Percentiles rank a stretch among this genome's conserved stretches.
Evolutionary conservation across 139 green algal species (phyloP).

Genomic region (Pseudopediastrum boryanum): DNA sequence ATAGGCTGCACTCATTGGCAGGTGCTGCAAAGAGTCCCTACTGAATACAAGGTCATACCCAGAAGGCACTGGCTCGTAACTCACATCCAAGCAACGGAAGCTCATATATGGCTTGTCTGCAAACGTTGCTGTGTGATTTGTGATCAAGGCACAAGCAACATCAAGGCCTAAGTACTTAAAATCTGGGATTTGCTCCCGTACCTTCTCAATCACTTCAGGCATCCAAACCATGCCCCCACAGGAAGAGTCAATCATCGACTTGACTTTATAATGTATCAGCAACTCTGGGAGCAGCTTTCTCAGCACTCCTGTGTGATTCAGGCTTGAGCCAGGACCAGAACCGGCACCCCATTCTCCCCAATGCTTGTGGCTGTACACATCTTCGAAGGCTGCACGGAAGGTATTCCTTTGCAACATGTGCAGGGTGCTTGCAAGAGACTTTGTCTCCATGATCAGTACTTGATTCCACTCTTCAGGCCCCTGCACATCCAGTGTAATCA

Average conservation of each 20-base stretch:
- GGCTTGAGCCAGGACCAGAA: too few species aligned
- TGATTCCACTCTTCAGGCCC: too few species aligned
- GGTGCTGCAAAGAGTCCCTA: conserved; percentile 38
- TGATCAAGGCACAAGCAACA: conserved; percentile 26
- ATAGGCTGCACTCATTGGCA: conserved; percentile 6
- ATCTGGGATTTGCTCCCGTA: not conserved
- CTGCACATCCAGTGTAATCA: too few species aligned
- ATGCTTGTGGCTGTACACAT: too few species aligned
- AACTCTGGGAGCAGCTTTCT: not conserved
- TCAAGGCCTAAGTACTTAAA: conserved; percentile 37
- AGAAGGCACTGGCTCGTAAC: conserved; percentile 17
- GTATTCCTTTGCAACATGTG: too few species aligned
- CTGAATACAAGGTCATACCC: conserved; percentile 40
- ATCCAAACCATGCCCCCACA: conserved; percentile 44
- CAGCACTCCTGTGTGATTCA: not conserved
- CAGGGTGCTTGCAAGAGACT: too few species aligned
- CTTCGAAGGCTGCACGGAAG: too few species aligned
- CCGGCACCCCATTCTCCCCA: too few species aligned
- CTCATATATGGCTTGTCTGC: not conserved
- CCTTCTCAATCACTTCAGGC: conserved; percentile 9
- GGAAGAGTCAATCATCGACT: conserved; percentile 27
- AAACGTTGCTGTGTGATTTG: not conserved
- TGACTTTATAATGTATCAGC: conserved; percentile 10
- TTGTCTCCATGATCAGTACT: too few species aligned
- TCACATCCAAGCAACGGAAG: conserved; percentile 30